Conservation (phyloP, 148 eudicot species). For the Cornus controversa region DNA sequence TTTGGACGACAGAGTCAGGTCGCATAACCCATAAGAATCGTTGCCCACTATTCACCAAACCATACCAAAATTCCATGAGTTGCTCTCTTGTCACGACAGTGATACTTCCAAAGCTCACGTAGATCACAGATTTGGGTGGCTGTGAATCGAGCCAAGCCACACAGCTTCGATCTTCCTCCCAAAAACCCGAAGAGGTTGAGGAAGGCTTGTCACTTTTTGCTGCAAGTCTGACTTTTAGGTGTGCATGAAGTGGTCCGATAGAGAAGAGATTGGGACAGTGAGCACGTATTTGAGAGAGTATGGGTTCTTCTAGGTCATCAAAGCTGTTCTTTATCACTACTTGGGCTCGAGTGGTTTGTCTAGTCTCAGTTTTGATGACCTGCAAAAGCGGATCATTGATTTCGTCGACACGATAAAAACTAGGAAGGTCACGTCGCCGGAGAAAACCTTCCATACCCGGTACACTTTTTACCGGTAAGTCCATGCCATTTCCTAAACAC, state of each 20-base stretch:
- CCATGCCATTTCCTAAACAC: background rate
- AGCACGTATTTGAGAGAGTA: constrained; percentile 23
- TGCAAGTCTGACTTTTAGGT: constrained; percentile 9
- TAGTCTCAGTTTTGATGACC: constrained; percentile 5
- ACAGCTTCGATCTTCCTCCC: constrained; percentile 46
- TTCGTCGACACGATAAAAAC: constrained; percentile 21
- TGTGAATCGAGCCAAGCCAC: constrained; percentile 50
- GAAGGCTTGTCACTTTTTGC: background rate
- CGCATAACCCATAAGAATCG: constrained; percentile 53
- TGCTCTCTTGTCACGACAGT: constrained; percentile 29
- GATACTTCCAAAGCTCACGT: constrained; percentile 49
- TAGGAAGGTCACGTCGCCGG: constrained; percentile 35
- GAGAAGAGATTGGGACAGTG: constrained; percentile 22
- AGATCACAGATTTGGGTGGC: constrained; percentile 47
- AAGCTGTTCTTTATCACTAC: constrained; percentile 32
- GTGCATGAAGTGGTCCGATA: constrained; percentile 30
- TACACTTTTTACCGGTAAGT: constrained; percentile 13
- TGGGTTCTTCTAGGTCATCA: constrained; percentile 35
- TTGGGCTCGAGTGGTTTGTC: constrained; percentile 6
- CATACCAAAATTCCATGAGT: constrained; percentile 51
- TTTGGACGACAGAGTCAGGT: constrained; percentile 31
- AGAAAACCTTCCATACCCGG: constrained; percentile 36
- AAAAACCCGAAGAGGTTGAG: constrained; percentile 7
- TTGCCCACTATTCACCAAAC: constrained; percentile 49
- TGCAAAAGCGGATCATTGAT: constrained; percentile 9